Base-by-base conservation (phyloP, 2,329 filamentous ascomycete species). In the Pyrenophora graminea region DNA sequence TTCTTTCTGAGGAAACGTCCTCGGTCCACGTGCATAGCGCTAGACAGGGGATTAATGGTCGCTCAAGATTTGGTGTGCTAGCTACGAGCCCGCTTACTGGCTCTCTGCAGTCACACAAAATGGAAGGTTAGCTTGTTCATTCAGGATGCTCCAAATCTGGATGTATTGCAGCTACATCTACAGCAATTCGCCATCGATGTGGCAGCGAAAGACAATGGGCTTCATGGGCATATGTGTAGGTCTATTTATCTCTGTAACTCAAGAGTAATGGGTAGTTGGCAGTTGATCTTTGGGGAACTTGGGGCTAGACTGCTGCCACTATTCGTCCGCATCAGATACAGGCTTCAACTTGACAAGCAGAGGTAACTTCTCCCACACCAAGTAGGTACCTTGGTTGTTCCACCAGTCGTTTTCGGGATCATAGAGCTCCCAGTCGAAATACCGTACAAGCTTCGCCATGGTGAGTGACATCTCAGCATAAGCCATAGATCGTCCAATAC, bases 401-500 rank as follows among this genome's bases (percentile, higher is more conserved):
- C 42, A 46, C 42, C 42, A 51, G 7, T 46, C 37, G 3, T 32
- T 46, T 6, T 25, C 23, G 12, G 48, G 48, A 19, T 51, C 37
- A 4, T 41, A 0, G 3, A 51, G 18, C 25, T 46, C 42, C 42
- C 36, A 46, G 7, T 51, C 42, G 23, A 51, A 51, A 18, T 40
- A 41, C 13, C 37, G 31, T 12, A 51, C 31, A 2, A 51, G 17
- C 13, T 46, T 46, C 15, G 42, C 42, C 42, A 45, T 45, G 6
- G 42, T 45, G 3, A 45, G 33, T 31, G 42, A 45, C 42, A 45
- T 45, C 33, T 45, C 42, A 6, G 42, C 42, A 37, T 45, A 45
- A 32, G 42, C 42, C 42, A 38, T 45, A 21, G 39, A 43, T 13
- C 49, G 39, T n/a, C 58, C 58, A 30, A 61, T 51, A 23, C 58